Percentiles rank a stretch among this genome's conserved stretches.
phyloP scores from a whole-genome alignment of 306 rosid genomes.

The Citrullus colocynthis region DNA sequence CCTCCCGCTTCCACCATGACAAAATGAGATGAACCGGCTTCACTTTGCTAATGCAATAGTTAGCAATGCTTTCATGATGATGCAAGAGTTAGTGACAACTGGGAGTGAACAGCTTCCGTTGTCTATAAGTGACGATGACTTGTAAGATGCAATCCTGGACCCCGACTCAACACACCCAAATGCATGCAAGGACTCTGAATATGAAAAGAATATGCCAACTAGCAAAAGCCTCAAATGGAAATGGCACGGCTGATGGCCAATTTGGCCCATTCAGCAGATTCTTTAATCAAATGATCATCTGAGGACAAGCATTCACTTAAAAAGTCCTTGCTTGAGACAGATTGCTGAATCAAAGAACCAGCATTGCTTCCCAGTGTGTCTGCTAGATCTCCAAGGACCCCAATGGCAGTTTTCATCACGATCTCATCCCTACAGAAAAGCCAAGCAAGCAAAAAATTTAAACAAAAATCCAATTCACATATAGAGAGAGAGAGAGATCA shows the following conservation, averaged over 20 bases:
- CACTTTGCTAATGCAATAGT: constrained; percentile 12
- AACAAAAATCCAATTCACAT: neutral
- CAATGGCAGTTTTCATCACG: constrained; percentile 79
- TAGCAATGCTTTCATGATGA: constrained; percentile 13
- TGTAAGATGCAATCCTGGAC: constrained; percentile 68
- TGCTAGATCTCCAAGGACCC: constrained; percentile 87
- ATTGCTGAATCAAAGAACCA: constrained; percentile 65
- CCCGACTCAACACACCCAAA: constrained; percentile 59
- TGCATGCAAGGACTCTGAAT: constrained; percentile 51
- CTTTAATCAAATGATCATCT: constrained; percentile 68
- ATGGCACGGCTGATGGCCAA: constrained; percentile 71
- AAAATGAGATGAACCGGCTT: constrained; percentile 3
- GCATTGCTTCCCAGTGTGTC: constrained; percentile 72
- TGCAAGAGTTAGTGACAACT: constrained; percentile 13
- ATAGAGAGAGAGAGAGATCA: neutral
- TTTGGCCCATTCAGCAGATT: constrained; percentile 94
- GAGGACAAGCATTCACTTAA: constrained; percentile 74
- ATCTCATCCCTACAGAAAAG: constrained; percentile 61
- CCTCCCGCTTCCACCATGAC: constrained; percentile 4
- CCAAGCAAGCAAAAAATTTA: neutral
- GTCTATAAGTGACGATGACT: constrained; percentile 47
- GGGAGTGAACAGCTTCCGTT: constrained; percentile 13
- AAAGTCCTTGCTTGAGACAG: constrained; percentile 76
- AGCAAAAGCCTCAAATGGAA: constrained; percentile 43
- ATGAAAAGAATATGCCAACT: constrained; percentile 20